Percentiles rank a stretch among this genome's conserved stretches.
phyloP scores from a whole-genome alignment of 2,329 filamentous ascomycete species.

The Xylariaceae sp. region DNA sequence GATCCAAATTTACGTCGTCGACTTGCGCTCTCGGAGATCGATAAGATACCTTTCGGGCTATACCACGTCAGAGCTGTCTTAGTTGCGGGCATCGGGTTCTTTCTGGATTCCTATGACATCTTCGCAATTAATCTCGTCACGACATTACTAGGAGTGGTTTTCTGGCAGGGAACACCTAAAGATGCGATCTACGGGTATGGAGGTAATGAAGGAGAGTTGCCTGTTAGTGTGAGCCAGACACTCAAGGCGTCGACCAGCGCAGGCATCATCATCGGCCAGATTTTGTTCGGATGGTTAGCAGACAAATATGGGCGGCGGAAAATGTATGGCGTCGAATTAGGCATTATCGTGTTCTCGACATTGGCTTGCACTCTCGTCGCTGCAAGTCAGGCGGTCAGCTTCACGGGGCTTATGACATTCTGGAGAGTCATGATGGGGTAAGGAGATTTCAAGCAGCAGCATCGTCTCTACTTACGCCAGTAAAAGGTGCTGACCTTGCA shows the following conservation, averaged over 20 bases:
- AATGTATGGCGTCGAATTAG: conserved; percentile 79
- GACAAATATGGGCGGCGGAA: conserved; percentile 73
- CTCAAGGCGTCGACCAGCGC: conserved; percentile 80
- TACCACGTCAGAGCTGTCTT: conserved; percentile 73
- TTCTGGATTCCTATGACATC: conserved; percentile 78
- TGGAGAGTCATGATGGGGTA: conserved; percentile 71
- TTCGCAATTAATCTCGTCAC: conserved; percentile 78
- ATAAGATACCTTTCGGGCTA: conserved; percentile 74
- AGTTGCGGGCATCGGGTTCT: conserved; percentile 80
- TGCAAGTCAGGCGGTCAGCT: conserved; percentile 57
- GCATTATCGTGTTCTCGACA: conserved; percentile 69
- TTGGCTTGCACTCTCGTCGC: conserved; percentile 64
- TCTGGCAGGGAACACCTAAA: conserved; percentile 54
- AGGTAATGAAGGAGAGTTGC: conserved; percentile 55
- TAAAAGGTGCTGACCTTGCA: background rate
- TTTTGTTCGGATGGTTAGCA: conserved; percentile 74
- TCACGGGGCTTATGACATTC: conserved; percentile 64
- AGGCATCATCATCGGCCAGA: conserved; percentile 75
- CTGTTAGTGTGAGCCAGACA: conserved; percentile 64
- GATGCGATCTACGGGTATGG: conserved; percentile 45
- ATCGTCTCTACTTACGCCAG: background rate
- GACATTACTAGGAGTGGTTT: conserved; percentile 71
- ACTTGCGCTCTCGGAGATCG: conserved; percentile 74
- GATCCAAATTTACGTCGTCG: conserved; percentile 76
- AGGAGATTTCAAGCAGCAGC: background rate